Conservation (phyloP, 2,329 filamentous ascomycete genomes). For the Neocucurbitaria cava region DNA sequence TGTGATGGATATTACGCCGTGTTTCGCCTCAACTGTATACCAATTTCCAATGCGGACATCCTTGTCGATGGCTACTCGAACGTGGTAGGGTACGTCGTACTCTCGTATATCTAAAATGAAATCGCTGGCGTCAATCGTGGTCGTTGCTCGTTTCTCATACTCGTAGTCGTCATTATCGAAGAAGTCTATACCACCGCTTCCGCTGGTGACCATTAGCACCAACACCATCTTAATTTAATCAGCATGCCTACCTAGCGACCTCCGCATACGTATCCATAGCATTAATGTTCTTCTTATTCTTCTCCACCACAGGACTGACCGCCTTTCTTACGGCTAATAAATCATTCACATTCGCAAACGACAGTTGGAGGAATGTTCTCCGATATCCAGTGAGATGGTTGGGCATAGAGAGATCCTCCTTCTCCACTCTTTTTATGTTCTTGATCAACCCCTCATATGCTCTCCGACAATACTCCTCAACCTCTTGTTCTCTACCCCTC, state of each 20-base stretch:
- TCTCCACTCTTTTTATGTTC: constrained; percentile 76
- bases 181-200: constrained; percentile 86
- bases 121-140: constrained; percentile 88
- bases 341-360: constrained; percentile 86
- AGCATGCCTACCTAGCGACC: constrained; percentile 74
- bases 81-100: constrained; percentile 99
- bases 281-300: constrained; percentile 94
- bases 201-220: constrained; percentile 55
- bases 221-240: neutral
- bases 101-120: constrained; percentile 98
- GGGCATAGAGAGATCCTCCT: constrained; percentile 92
- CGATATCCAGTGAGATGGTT: constrained; percentile 94
- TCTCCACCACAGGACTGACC: constrained; percentile 90
- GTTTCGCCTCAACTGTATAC: constrained; percentile 95
- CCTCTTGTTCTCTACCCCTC: constrained; percentile 85
- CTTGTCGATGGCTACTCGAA: constrained; percentile 96
- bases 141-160: constrained; percentile 79
- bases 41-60: constrained; percentile 96
- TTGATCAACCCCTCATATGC: constrained; percentile 84
- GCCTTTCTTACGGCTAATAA: constrained; percentile 83
- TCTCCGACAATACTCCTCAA: constrained; percentile 90
- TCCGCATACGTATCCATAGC: constrained; percentile 99
- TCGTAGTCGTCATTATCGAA: constrained; percentile 86
- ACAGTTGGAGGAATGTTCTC: constrained; percentile 84
- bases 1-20: constrained; percentile 82